Percentiles rank a stretch among this genome's conserved stretches.
Evolutionary conservation across 2,329 filamentous ascomycete genomes (phyloP).

Genomic region (Teratosphaeria viscida): DNA sequence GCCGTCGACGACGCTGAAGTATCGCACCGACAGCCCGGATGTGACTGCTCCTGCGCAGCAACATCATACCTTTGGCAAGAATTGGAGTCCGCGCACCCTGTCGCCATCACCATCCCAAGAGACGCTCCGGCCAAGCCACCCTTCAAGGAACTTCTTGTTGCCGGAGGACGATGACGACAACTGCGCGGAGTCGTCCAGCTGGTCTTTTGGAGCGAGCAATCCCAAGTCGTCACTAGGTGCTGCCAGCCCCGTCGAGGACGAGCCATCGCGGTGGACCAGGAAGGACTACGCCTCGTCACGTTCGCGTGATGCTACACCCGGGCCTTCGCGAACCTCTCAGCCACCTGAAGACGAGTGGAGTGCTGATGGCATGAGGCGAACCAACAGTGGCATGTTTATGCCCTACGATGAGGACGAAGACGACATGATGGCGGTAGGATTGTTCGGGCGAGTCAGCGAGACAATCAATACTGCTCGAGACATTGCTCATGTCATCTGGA

Average conservation of each 20-base stretch:
- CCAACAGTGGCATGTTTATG: constrained; percentile 84
- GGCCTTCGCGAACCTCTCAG: constrained; percentile 1
- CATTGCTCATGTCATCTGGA: constrained; percentile 56
- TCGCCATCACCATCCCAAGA: constrained; percentile 75
- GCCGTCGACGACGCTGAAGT: constrained; percentile 80
- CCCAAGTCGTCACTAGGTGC: constrained; percentile 23
- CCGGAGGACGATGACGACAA: constrained; percentile 20
- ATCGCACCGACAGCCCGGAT: constrained; percentile 66
- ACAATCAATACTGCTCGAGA: constrained; percentile 58
- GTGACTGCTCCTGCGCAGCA: constrained; percentile 21
- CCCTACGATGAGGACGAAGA: constrained; percentile 64
- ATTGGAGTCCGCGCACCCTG: constrained; percentile 24
- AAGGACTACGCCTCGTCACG: constrained; percentile 13
- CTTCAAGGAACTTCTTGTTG: constrained; percentile 55
- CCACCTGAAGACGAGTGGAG: neutral
- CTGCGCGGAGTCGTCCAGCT: constrained; percentile 8
- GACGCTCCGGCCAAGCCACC: constrained; percentile 61
- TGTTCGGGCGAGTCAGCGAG: constrained; percentile 72
- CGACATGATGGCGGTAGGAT: constrained; percentile 42
- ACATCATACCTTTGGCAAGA: constrained; percentile 34
- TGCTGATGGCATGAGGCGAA: constrained; percentile 49
- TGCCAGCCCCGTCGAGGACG: constrained; percentile 36
- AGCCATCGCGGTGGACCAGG: constrained; percentile 21
- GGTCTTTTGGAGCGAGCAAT: constrained; percentile 26
- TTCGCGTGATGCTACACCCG: constrained; percentile 9